These are phyloP conservation scores for Ophiocordyceps camponoti-saundersi DNA, from an alignment of 2,329 filamentous ascomycete species.

Conservation along the genomic window DNA sequence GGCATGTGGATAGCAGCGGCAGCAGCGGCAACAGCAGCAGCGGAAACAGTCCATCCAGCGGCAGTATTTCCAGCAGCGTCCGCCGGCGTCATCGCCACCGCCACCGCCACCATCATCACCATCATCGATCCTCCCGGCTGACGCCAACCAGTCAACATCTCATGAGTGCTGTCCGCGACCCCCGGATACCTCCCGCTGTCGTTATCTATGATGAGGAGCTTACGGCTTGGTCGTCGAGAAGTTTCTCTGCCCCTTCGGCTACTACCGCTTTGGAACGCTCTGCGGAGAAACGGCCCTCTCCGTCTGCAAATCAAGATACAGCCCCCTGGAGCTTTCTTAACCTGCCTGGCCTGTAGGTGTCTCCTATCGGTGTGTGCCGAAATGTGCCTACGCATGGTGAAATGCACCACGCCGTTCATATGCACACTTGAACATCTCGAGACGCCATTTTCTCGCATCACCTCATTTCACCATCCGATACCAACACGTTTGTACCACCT, in stretches of 20 bases:
- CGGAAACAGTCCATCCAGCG: not conserved
- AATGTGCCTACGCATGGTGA: no score
- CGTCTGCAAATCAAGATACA: constrained; percentile 8
- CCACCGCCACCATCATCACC: not conserved
- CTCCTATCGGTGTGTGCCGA: not conserved
- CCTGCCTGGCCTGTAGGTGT: constrained; percentile 16
- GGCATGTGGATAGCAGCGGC: constrained; percentile 3
- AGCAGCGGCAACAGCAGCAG: constrained; percentile 1
- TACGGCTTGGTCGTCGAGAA: constrained; percentile 10
- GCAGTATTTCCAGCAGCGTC: not conserved
- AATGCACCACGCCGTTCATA: no score
- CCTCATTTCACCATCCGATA: no score
- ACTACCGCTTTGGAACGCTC: constrained; percentile 5
- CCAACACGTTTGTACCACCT: no score
- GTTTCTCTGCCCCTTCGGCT: constrained; percentile 12
- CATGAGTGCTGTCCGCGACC: constrained; percentile 6
- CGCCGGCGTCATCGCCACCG: not conserved
- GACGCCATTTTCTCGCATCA: no score
- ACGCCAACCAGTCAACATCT: constrained; percentile 1
- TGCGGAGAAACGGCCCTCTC: constrained; percentile 2
- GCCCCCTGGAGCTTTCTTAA: constrained; percentile 18
- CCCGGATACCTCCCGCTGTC: constrained; percentile 11
- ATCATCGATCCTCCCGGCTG: not conserved
- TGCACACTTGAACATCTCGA: no score
- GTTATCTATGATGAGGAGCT: constrained; percentile 22